A percentile compares a stretch with the other conserved stretches of the same genome.
These are phyloP conservation scores for Vavraia culicis DNA, from an alignment of 371 early-diverging fungal genomes.

Conservation along the genomic window DNA sequence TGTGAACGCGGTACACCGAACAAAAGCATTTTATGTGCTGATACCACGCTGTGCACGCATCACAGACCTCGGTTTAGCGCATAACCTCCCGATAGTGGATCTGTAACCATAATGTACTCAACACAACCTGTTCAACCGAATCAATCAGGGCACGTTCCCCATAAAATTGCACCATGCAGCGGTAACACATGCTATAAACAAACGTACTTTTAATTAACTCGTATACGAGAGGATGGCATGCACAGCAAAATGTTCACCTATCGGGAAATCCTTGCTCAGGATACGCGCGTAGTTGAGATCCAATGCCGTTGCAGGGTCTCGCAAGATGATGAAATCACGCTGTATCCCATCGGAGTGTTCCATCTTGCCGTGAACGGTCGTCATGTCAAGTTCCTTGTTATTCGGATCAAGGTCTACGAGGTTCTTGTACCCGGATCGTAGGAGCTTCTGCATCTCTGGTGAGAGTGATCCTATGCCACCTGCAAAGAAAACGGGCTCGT, in stretches of 20 bases:
- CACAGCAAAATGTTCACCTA: constrained; percentile 1
- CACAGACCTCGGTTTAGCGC: too few relatives aligned
- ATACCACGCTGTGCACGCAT: too few relatives aligned
- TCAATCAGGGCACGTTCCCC: too few relatives aligned
- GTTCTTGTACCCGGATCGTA: constrained; percentile 8
- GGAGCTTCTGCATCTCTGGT: constrained; percentile 3
- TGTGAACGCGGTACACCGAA: too few relatives aligned
- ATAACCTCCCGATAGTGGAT: too few relatives aligned
- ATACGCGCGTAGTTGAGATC: constrained; percentile 2
- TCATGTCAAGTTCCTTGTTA: constrained; percentile 2
- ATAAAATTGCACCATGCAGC: too few relatives aligned
- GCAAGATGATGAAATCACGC: constrained; percentile 14
- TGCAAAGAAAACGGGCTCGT: constrained; percentile 10
- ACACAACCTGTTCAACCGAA: too few relatives aligned
- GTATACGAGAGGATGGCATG: constrained; percentile 5
- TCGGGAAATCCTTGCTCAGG: not conserved
- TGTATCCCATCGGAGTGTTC: constrained; percentile 3
- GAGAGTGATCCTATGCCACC: constrained; percentile 15
- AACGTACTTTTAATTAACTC: too few relatives aligned
- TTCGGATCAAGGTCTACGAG: constrained; percentile 9
- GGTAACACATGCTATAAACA: too few relatives aligned
- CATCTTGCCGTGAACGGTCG: constrained; percentile 13
- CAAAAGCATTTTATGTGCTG: too few relatives aligned
- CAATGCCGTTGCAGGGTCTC: constrained; percentile 1
- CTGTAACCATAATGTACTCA: too few relatives aligned